Evolutionary conservation across 495 filamentous ascomycete species (phyloP).

Genomic region (Xylaria telfairii): DNA sequence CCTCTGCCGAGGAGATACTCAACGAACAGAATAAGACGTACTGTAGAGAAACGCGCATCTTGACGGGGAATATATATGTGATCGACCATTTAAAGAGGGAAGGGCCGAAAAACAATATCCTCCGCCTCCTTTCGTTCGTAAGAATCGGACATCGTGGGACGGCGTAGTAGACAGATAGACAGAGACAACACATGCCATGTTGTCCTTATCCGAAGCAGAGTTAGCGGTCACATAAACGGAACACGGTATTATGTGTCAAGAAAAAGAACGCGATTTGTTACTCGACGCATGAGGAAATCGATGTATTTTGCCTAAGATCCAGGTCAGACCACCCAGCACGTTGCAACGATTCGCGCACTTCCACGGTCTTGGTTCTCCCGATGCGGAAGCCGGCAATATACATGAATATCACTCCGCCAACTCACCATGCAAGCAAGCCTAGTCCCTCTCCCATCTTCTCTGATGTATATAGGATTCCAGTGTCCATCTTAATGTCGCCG

Average conservation of each 20-base stretch:
- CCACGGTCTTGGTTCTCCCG: conserved; percentile 5
- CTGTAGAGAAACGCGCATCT: background rate
- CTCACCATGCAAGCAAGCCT: background rate
- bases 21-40: background rate
- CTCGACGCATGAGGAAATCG: background rate
- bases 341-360: background rate
- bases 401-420: background rate
- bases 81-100: background rate
- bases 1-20: conserved; percentile 5
- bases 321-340: background rate
- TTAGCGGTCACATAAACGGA: background rate
- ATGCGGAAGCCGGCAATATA: background rate
- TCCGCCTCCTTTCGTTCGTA: background rate
- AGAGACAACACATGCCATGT: background rate
- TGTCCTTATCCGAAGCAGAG: background rate
- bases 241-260: background rate
- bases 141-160: background rate
- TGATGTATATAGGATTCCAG: background rate
- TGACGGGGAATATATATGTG: background rate
- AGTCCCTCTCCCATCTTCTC: background rate
- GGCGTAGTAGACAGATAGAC: background rate
- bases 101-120: background rate
- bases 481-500: background rate
- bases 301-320: conserved; percentile 22
- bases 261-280: conserved; percentile 8